A percentile compares a stretch with the other conserved stretches of the same genome.
Conservation (phyloP, 129 eudicot genomes). For the Centella asiatica region DNA sequence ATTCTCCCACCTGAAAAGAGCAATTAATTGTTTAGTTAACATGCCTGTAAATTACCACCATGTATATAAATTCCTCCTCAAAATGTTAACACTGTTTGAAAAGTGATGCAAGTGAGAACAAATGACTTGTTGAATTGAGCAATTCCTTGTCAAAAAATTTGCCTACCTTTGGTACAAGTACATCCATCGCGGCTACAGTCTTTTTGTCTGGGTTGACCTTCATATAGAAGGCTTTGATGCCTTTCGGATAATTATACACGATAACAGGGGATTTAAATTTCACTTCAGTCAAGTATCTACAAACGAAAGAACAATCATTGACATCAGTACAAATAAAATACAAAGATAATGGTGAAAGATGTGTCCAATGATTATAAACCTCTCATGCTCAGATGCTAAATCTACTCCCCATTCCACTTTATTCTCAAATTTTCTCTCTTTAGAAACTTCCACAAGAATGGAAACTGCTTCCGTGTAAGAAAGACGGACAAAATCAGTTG, state of each 20-base stretch:
- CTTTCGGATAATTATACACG: slow-evolving; percentile 91
- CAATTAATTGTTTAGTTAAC: background rate
- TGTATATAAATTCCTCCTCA: background rate
- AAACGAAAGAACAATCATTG: background rate
- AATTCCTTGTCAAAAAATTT: background rate
- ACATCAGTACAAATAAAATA: background rate
- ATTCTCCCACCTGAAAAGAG: slow-evolving; percentile 68
- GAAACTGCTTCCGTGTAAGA: slow-evolving; percentile 78
- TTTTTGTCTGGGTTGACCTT: slow-evolving; percentile 72
- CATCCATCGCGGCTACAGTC: slow-evolving; percentile 99
- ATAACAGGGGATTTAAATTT: slow-evolving; percentile 69
- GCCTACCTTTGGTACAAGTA: slow-evolving; percentile 88
- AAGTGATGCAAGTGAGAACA: background rate
- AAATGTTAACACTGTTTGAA: background rate
- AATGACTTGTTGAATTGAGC: background rate
- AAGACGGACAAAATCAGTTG: slow-evolving; percentile 56
- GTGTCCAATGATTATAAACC: slow-evolving; percentile 25
- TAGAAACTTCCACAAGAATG: slow-evolving; percentile 60
- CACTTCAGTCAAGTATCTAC: slow-evolving; percentile 75
- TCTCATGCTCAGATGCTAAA: slow-evolving; percentile 92
- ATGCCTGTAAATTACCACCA: background rate
- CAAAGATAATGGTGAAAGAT: background rate
- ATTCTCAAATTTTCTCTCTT: slow-evolving; percentile 66
- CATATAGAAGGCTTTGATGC: slow-evolving; percentile 91
- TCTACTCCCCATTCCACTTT: slow-evolving; percentile 95